phyloP scores from a whole-genome alignment of 306 rosid species.

The Calophaca sinica region DNA sequence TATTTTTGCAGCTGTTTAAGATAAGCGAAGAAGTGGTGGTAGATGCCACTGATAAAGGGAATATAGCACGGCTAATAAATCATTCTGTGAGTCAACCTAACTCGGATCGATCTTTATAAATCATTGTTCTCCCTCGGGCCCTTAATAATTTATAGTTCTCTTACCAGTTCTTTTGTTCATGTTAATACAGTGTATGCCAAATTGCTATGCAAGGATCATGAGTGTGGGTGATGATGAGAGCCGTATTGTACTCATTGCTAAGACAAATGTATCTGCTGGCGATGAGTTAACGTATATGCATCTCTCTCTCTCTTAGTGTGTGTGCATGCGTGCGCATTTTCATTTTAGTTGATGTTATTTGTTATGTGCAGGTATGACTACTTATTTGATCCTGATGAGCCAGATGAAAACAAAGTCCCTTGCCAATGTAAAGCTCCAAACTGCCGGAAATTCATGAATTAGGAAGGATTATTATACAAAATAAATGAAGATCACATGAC shows the following conservation, averaged over 20 bases:
- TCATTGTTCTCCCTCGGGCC: background rate
- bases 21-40: slow-evolving; percentile 99
- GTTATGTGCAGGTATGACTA: slow-evolving; percentile 83
- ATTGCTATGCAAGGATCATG: slow-evolving; percentile 99
- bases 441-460: slow-evolving; percentile 98
- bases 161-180: slow-evolving; percentile 36
- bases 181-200: slow-evolving; percentile 88
- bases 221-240: slow-evolving; percentile 97
- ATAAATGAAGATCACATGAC: slow-evolving; percentile 48
- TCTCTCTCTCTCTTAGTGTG: slow-evolving; percentile 6
- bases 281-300: slow-evolving; percentile 86
- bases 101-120: slow-evolving; percentile 8
- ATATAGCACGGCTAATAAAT: slow-evolving; percentile 95
- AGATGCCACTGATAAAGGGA: slow-evolving; percentile 99
- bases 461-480: slow-evolving; percentile 45
- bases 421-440: slow-evolving; percentile 96
- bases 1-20: slow-evolving; percentile 80
- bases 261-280: slow-evolving; percentile 74
- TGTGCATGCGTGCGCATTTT: background rate
- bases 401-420: slow-evolving; percentile 96
- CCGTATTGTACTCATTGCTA: slow-evolving; percentile 95
- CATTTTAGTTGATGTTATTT: slow-evolving; percentile 34
- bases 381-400: slow-evolving; percentile 97
- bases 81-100: slow-evolving; percentile 78
- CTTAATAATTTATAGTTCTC: background rate